Conservation (phyloP, 23 red algal species). For the Gracilaria gracilis region DNA sequence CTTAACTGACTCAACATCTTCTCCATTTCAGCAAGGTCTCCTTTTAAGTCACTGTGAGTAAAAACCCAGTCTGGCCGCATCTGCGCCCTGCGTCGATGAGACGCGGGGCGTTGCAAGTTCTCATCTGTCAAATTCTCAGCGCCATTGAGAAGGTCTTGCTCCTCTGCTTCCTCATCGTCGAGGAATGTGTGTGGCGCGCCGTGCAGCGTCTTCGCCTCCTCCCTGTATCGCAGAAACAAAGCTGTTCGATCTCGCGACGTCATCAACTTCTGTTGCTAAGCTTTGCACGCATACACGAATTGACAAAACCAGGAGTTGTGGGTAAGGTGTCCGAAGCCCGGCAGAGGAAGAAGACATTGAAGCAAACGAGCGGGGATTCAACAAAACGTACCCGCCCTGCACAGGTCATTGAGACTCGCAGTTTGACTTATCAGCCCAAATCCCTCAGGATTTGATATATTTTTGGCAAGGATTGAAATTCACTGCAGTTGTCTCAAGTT, state of each 20-base stretch:
- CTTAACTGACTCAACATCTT: slow-evolving; percentile 39
- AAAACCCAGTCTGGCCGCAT: slow-evolving; percentile 82
- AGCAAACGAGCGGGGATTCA: no score
- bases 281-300: background rate
- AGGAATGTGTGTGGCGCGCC: background rate
- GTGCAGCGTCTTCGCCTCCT: slow-evolving; percentile 62
- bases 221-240: slow-evolving; percentile 76
- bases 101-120: background rate
- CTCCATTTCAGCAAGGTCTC: slow-evolving; percentile 60
- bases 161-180: background rate
- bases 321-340: background rate
- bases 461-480: no score
- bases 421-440: no score
- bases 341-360: no score
- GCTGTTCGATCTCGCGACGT: slow-evolving; percentile 80
- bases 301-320: background rate
- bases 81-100: slow-evolving; percentile 4
- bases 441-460: no score
- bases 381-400: no score
- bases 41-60: slow-evolving; percentile 67
- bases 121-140: background rate
- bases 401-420: no score
- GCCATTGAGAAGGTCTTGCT: slow-evolving; percentile 3
- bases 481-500: no score
- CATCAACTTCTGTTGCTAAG: slow-evolving; percentile 19